Base-by-base conservation (phyloP, 2,329 filamentous ascomycete genomes). In the Domatiomyces globalis region DNA sequence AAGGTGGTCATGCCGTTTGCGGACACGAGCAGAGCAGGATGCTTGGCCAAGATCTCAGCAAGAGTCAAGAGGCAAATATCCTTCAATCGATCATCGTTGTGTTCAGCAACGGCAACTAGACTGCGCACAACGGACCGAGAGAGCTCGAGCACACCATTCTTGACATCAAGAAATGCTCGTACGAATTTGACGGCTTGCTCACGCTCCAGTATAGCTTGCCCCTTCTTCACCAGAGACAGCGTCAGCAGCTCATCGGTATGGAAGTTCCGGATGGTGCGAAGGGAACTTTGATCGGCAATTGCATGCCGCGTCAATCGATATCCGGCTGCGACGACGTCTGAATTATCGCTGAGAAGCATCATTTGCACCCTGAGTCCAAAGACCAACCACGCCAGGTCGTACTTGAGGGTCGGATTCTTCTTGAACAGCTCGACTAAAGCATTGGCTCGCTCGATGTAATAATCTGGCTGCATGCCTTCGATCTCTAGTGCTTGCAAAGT, bases 121-220 rank as follows among this genome's bases (percentile, higher is more conserved):
- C 90, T 92, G 50, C 92, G 81, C 6, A 94, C 85, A 18, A 98
- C 81, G 0, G 87, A 83, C 53, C 85, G 79, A 1, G 92, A 94
- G 36, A 98, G 78, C 65, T 98, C 90, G 56, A 80, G 78, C 7
- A 94, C 83, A 9, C 92, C 92, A 56, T 88, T 87, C 64, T 95
- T 95, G 57, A 96, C 87, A 64, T 98, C 92, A 2, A 98, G 73
- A 63, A 98, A 98, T 8, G 89, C 87, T 53, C 92, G 81, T 22
- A 96, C 83, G 65, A 98, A 95, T 66, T 98, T 98, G 61, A 98
- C 73, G 10, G 92, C 92, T 68, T 98, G 92, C 67, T 98, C 92
- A 50, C 94, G 80, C 70, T 98, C 92, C 17, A 98, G 86, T 60
- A 90, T 89, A n/a, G 90, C 87, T 67, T 95, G 96, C 63, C 85